Conservation (phyloP, 495 filamentous ascomycete species). For the Xylaria sp. region DNA sequence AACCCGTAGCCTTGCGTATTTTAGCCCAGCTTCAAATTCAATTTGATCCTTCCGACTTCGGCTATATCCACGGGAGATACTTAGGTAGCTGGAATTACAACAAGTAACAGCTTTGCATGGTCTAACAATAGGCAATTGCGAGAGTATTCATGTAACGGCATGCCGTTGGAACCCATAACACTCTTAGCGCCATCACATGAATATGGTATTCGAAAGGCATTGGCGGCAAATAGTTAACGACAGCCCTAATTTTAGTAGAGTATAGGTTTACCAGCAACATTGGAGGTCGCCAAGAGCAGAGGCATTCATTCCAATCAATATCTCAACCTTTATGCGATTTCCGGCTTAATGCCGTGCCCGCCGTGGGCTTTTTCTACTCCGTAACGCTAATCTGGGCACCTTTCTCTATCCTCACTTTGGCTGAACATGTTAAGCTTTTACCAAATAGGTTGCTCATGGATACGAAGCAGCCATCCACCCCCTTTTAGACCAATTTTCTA, state of each 20-base stretch:
- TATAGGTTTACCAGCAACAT: not conserved
- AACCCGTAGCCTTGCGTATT: not conserved
- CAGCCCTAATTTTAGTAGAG: slow-evolving; percentile 14
- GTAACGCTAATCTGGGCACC: not conserved
- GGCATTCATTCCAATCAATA: slow-evolving; percentile 18
- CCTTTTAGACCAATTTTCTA: not conserved
- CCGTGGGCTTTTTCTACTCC: slow-evolving; percentile 10
- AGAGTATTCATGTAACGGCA: not conserved
- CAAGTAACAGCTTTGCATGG: not conserved
- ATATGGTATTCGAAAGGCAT: not conserved
- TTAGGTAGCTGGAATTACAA: not conserved
- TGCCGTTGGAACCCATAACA: not conserved
- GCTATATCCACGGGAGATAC: not conserved
- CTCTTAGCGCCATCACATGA: slow-evolving; percentile 3
- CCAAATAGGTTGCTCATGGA: slow-evolving; percentile 17
- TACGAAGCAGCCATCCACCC: not conserved
- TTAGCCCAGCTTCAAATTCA: not conserved
- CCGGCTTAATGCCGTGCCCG: slow-evolving; percentile 22
- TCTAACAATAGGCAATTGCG: not conserved
- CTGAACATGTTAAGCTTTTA: not conserved
- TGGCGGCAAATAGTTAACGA: not conserved
- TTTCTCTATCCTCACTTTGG: slow-evolving; percentile 8
- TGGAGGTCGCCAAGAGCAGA: slow-evolving; percentile 22
- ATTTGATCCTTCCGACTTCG: not conserved
- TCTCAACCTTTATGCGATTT: slow-evolving; percentile 1